Base-by-base conservation (phyloP, 2,329 filamentous ascomycete species). In the Aureobasidium sp. region DNA sequence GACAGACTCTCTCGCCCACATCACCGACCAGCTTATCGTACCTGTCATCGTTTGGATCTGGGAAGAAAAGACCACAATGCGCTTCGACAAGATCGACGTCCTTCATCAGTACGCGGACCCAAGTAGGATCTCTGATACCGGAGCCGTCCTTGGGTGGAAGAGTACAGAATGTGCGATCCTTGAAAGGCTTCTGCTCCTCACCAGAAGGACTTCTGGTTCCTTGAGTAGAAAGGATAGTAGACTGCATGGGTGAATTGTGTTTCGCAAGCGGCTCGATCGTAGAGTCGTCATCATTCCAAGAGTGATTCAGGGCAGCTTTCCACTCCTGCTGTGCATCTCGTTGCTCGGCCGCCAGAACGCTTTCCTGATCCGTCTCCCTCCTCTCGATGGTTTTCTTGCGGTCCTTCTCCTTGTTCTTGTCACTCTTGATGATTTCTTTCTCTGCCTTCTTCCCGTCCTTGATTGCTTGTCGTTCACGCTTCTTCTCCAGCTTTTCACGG, bases 41-140 rank as follows among this genome's bases (percentile, higher is more conserved):
- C 61, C 89, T 86, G 25, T 49, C 57, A 27, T 70, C 62, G 62
- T 84, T 79, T 7, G 87, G 85, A 0, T 84, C 74, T 6, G 55
- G 55, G 13, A 89, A 83, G 74, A 95, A 96, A 55, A 96, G 75
- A 0, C 88, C 86, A 63, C 89, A 93, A 70, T 95, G 91, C 10
- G 91, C 92, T 7, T 84, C 85, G 0, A 95, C 88, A 72, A 95
- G 89, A 69, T 95, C 91, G 63, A 94, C 84, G 57, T 84, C 85
- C 61, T 87, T 81, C 88, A 96, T 94, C 67, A 85, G 86, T 2
- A 96, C 82, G 46, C 86, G 79, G 0, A 91, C 77, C 91, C 92
- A 96, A 17, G 85, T 83, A 4, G 81, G 75, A 70, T 95, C 90
- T 45, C 79, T 75, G 62, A 78, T 75, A 7, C 84, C 84, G 57